Percentiles rank a stretch among this genome's conserved stretches.
These are phyloP conservation scores for Diversispora epigaea DNA, from an alignment of 192 early-diverging fungal genomes.

Conservation along the genomic window DNA sequence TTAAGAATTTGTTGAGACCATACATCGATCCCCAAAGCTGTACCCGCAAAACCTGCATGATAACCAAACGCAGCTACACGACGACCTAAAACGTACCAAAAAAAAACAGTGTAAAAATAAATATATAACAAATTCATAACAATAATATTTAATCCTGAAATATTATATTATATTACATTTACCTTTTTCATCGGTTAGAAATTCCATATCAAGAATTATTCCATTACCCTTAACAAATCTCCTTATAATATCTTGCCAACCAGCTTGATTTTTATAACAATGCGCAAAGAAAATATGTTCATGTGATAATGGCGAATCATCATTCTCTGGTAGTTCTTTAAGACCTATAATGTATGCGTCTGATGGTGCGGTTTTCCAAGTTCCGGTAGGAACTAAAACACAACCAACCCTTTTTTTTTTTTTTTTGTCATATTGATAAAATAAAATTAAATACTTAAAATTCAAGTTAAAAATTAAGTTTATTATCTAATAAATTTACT, in stretches of 20 bases:
- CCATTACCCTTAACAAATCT: slow-evolving; percentile 87
- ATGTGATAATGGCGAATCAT: slow-evolving; percentile 84
- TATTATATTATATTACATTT: background rate
- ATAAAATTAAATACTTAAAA: background rate
- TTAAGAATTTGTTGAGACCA: slow-evolving; percentile 82
- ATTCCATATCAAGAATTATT: slow-evolving; percentile 91
- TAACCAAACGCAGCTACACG: slow-evolving; percentile 97
- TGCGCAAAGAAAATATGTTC: slow-evolving; percentile 98
- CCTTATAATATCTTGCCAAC: slow-evolving; percentile 86
- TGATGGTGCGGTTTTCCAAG: slow-evolving; percentile 85
- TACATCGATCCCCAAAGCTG: slow-evolving; percentile 87
- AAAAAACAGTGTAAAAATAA: no score
- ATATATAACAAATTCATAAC: no score
- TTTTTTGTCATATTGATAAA: background rate
- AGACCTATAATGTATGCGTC: slow-evolving; percentile 95
- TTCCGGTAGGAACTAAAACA: slow-evolving; percentile 70
- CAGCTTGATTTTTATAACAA: slow-evolving; percentile 94
- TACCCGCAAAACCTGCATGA: slow-evolving; percentile 94
- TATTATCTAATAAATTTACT: slow-evolving; percentile 42
- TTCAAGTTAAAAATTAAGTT: slow-evolving; percentile 1
- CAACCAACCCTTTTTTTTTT: slow-evolving; percentile 65
- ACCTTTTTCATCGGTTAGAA: slow-evolving; percentile 77
- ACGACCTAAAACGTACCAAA: slow-evolving; percentile 48
- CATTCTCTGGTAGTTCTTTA: slow-evolving; percentile 96
- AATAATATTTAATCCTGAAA: background rate